phyloP scores from a whole-genome alignment of 2,329 filamentous ascomycete species.

The Chaetomium globosum region DNA sequence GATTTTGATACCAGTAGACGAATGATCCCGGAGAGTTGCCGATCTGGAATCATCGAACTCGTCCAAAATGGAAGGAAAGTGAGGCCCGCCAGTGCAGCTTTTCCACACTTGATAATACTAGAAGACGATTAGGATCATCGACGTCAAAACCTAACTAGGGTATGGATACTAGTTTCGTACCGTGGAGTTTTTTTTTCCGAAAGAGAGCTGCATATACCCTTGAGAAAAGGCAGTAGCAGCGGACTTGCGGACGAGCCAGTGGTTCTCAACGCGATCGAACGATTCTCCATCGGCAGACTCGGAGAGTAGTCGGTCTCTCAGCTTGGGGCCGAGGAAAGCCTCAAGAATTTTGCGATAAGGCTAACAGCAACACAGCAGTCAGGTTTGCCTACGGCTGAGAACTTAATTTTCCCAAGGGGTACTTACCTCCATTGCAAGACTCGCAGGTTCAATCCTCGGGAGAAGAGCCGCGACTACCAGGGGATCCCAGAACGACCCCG shows the following conservation, averaged over 20 bases:
- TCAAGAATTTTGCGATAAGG: slow-evolving; percentile 5
- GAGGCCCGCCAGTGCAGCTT: background rate
- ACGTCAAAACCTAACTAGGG: background rate
- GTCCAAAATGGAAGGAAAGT: background rate
- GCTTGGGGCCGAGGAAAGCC: background rate
- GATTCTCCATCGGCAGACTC: background rate
- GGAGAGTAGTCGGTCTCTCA: background rate
- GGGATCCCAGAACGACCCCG: slow-evolving; percentile 3
- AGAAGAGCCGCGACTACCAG: slow-evolving; percentile 1
- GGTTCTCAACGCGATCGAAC: background rate
- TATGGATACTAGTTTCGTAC: background rate
- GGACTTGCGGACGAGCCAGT: slow-evolving; percentile 14
- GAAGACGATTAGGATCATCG: background rate
- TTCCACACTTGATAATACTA: slow-evolving; percentile 1
- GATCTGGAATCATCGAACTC: background rate
- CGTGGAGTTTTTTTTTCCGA: background rate
- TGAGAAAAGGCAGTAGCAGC: slow-evolving; percentile 3
- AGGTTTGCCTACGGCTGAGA: too few relatives aligned
- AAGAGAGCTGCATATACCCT: slow-evolving; percentile 6
- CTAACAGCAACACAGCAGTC: background rate
- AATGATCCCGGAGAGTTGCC: background rate
- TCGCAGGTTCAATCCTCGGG: background rate
- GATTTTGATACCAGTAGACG: background rate
- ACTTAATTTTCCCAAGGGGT: too few relatives aligned
- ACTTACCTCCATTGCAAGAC: background rate